These are phyloP conservation scores for Trebouxiophyceae sp. DNA, from an alignment of 163 green algal genomes.

Conservation along the genomic window DNA sequence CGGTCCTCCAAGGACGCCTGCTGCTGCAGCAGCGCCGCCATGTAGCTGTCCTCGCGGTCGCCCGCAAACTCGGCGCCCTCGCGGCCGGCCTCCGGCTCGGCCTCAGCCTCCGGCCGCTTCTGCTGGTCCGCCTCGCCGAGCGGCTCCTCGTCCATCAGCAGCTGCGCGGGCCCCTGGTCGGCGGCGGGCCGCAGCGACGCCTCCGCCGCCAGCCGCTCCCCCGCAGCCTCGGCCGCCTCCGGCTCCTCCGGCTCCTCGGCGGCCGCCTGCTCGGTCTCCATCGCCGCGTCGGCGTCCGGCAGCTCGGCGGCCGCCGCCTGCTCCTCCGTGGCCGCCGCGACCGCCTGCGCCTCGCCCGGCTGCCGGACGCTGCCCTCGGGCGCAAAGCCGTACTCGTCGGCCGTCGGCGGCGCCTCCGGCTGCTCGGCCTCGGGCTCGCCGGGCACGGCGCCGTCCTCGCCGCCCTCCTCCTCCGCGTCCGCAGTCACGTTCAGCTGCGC, in stretches of 20 bases:
- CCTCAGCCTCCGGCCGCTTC: conserved; percentile 6
- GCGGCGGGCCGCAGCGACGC: no score
- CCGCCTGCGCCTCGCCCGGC: conserved; percentile 56
- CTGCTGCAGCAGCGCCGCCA: conserved; percentile 21
- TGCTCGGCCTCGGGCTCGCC: conserved; percentile 3
- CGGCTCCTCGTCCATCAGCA: not conserved
- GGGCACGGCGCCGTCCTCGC: not conserved
- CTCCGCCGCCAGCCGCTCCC: not conserved
- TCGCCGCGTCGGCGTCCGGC: conserved; percentile 37
- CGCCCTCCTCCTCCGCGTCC: conserved; percentile 13
- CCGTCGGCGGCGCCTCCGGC: conserved; percentile 12
- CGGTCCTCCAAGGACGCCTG: conserved; percentile 7
- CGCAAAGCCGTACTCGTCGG: conserved; percentile 54
- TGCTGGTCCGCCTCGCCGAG: conserved; percentile 11
- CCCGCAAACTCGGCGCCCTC: conserved; percentile 14
- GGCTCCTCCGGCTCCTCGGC: conserved; percentile 1
- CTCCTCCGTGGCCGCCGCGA: conserved; percentile 82
- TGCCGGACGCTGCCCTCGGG: conserved; percentile 15
- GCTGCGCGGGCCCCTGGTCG: not conserved
- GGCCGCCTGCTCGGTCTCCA: conserved; percentile 80
- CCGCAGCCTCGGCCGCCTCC: conserved; percentile 11
- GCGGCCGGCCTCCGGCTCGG: not conserved
- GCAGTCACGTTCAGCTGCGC: conserved; percentile 49
- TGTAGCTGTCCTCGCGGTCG: conserved; percentile 37
- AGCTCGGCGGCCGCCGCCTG: conserved; percentile 39